Evolutionary conservation across 2,329 filamentous ascomycete genomes (phyloP).

Genomic region (Phialocephala subalpina): DNA sequence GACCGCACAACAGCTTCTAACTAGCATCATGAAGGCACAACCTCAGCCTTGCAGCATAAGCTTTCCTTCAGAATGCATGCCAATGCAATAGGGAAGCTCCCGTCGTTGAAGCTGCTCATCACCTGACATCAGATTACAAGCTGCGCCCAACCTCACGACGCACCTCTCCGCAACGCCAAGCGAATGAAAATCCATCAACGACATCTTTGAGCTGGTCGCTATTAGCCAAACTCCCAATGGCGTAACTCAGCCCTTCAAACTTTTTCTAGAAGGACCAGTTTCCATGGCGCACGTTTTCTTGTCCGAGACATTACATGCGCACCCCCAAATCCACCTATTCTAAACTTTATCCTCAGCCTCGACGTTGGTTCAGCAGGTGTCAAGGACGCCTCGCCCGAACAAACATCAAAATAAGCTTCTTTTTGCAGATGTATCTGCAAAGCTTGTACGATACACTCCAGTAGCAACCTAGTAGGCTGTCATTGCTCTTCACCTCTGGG

Average conservation of each 20-base stretch:
- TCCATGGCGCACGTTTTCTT: neutral
- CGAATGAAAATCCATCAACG: slow-evolving; percentile 1
- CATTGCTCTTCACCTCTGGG: neutral
- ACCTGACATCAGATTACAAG: neutral
- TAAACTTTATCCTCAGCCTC: neutral
- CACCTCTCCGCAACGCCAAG: neutral
- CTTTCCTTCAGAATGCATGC: neutral
- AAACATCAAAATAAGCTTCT: neutral
- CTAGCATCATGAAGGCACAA: neutral
- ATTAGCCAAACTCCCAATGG: neutral
- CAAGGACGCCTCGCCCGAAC: neutral
- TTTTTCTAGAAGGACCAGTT: slow-evolving; percentile 1
- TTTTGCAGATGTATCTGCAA: neutral
- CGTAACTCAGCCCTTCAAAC: neutral
- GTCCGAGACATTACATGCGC: neutral
- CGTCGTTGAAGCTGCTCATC: neutral
- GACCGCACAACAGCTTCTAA: neutral
- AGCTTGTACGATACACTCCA: neutral
- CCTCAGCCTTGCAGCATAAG: neutral
- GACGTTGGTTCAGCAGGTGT: neutral
- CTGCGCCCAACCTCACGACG: neutral
- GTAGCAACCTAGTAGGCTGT: neutral
- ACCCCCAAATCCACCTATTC: neutral
- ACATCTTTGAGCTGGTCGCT: neutral
- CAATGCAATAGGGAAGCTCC: neutral